A percentile compares a stretch with the other conserved stretches of the same genome.
These are phyloP conservation scores for Meripilus lineatus DNA, from an alignment of 1,284 basidiomycete species.

Conservation along the genomic window DNA sequence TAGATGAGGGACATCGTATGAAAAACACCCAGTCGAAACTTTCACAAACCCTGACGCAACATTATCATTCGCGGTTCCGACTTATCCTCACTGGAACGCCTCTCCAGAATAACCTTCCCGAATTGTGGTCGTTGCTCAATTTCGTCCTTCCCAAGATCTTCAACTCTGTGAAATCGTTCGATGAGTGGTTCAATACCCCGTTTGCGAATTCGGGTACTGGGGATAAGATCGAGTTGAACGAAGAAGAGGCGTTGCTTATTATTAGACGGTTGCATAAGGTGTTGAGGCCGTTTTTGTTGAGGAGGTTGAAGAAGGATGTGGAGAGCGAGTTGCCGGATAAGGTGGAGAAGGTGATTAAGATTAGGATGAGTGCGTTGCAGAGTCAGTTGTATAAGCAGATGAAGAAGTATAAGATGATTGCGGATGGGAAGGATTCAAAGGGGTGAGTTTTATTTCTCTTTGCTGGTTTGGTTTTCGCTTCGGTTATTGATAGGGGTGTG, in stretches of 20 bases:
- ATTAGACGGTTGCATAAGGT: constrained; percentile 99
- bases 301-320: constrained; percentile 98
- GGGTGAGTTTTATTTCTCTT: constrained; percentile 45
- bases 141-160: constrained; percentile 98
- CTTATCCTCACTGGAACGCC: constrained; percentile 98
- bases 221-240: constrained; percentile 98
- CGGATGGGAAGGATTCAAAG: constrained; percentile 75
- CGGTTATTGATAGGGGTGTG: constrained; percentile 5
- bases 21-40: constrained; percentile 98
- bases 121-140: constrained; percentile 97
- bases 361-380: constrained; percentile 95
- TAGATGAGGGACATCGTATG: constrained; percentile 99
- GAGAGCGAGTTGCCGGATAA: constrained; percentile 98
- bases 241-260: constrained; percentile 98
- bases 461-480: neutral
- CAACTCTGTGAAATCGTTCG: constrained; percentile 99
- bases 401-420: constrained; percentile 97
- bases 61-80: constrained; percentile 91
- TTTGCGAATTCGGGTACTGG: constrained; percentile 96
- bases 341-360: constrained; percentile 99
- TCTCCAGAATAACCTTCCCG: constrained; percentile 97
- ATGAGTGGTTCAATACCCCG: constrained; percentile 99
- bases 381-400: constrained; percentile 96
- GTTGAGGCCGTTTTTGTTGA: constrained; percentile 92
- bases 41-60: constrained; percentile 87